Evolutionary conservation across 2,329 filamentous ascomycete genomes (phyloP), one percentile per base, ranked within the genome.

Genomic region (Ascomycota sp.): DNA sequence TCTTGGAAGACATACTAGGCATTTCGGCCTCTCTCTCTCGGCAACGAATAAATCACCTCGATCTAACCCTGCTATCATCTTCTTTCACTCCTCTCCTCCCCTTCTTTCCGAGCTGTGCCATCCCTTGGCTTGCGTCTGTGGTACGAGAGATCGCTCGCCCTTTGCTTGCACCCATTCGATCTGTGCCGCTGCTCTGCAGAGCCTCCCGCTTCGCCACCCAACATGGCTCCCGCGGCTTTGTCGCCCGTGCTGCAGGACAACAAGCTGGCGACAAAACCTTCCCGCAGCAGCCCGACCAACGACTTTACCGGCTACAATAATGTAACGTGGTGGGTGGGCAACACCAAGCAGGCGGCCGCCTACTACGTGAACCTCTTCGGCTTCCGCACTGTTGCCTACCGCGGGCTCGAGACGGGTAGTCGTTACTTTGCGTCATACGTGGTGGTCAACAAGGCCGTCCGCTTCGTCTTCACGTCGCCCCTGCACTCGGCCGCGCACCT

Each of bases 241-340:
- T 59, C 61, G 27, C 57, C 61, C 30, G 49, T 48, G 31, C 51
- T n/a, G n/a, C n/a, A n/a, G n/a, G n/a, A n/a, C n/a, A 53, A 41
- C 59, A 60, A 36, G 50, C 56, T 40, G 47, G 47, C 29, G 52
- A 56, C 40, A 44, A 55, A 27, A 45, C 53, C 27, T 45, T 51
- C 32, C 41, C 47, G 25, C 43, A 47, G 26, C 46, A 51, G 65
- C 42, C 55, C 61, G 42, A 36, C 53, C 2, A 40, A 32, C 43
- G 65, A 63, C 47, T 85, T 92, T 58, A 69, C 70, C 36, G 83
- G 81, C 46, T 94, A 93, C 51, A 81, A 93, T 55, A 80, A 93
- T 53, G 69, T 93, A 33, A 85, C 82, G 41, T 94, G 85, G 85
- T 93, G 82, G 60, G 86, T 94, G 20, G 83, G 85, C 48, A 95